A percentile compares a stretch with the other conserved stretches of the same genome.
Evolutionary conservation across 768 basidiomycete genomes (phyloP).

Genomic region (Leccinum imitatum): DNA sequence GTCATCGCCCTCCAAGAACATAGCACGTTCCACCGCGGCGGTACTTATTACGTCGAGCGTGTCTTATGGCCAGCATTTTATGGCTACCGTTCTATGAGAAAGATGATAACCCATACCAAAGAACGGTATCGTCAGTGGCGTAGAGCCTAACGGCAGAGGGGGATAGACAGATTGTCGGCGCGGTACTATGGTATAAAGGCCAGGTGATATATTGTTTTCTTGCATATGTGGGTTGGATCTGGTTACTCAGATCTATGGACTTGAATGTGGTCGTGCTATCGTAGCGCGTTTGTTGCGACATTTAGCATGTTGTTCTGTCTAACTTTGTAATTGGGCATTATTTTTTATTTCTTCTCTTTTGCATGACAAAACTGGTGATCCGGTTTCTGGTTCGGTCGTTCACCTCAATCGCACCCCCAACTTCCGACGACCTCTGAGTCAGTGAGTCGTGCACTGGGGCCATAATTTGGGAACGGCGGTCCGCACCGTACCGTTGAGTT

Average conservation of each 20-base stretch:
- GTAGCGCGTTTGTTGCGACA: background rate
- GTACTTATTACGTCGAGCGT: constrained; percentile 10
- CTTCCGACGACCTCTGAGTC: too few species aligned
- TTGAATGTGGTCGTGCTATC: background rate
- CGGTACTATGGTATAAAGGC: background rate
- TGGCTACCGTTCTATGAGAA: background rate
- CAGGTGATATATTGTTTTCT: background rate
- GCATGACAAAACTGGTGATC: background rate
- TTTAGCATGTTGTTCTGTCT: background rate
- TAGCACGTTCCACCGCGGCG: constrained; percentile 22
- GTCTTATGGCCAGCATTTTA: constrained; percentile 23
- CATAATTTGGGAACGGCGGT: too few species aligned
- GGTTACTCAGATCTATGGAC: background rate
- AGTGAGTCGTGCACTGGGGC: too few species aligned
- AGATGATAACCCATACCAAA: background rate
- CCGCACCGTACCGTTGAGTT: too few species aligned
- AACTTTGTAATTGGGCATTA: background rate
- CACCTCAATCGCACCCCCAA: background rate
- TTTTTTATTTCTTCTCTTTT: background rate
- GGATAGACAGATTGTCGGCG: background rate
- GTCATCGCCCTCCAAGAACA: constrained; percentile 50
- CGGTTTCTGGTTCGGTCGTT: too few species aligned
- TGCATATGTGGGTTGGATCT: background rate
- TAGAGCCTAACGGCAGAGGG: background rate
- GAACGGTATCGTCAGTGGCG: background rate